Percentiles rank a stretch among this genome's conserved stretches.
These are phyloP conservation scores for Edaphochlamys debaryana DNA, from an alignment of 139 green algal genomes.

Conservation along the genomic window DNA sequence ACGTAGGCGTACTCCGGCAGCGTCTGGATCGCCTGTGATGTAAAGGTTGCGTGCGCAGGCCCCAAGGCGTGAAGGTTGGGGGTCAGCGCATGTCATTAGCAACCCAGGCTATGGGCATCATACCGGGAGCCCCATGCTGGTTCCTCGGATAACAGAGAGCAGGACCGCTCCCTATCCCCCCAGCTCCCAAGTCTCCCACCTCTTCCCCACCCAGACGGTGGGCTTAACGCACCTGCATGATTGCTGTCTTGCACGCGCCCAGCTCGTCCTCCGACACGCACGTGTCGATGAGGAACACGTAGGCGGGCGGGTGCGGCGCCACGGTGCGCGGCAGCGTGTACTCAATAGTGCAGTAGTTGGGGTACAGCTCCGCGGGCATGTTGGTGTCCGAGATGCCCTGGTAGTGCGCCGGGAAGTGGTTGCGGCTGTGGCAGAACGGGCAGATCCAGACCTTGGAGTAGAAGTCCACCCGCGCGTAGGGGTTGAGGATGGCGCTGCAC, in stretches of 20 bases:
- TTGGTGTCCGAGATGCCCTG: slow-evolving; percentile 85
- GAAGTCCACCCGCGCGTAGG: slow-evolving; percentile 93
- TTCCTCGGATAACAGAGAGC: no score
- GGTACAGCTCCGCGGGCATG: slow-evolving; percentile 96
- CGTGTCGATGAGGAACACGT: slow-evolving; percentile 97
- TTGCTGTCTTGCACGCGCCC: slow-evolving; percentile 73
- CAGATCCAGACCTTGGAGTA: slow-evolving; percentile 94
- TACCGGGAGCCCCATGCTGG: no score
- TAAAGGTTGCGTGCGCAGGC: no score
- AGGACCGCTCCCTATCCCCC: no score
- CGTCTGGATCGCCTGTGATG: slow-evolving; percentile 48
- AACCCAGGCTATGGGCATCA: no score
- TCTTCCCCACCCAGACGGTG: no score
- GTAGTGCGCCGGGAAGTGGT: slow-evolving; percentile 98
- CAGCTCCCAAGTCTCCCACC: no score
- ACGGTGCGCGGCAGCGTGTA: slow-evolving; percentile 83
- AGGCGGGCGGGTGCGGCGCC: slow-evolving; percentile 80
- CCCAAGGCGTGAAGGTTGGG: no score
- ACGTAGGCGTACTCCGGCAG: slow-evolving; percentile 79
- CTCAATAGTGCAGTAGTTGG: slow-evolving; percentile 96
- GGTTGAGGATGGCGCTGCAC: slow-evolving; percentile 94
- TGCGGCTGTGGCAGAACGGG: slow-evolving; percentile 94
- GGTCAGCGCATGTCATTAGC: no score
- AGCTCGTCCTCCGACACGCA: slow-evolving; percentile 92
- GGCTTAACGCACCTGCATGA: slow-evolving; percentile 79